phyloP scores from a whole-genome alignment of 768 basidiomycete species.

The Serendipita sp. region DNA sequence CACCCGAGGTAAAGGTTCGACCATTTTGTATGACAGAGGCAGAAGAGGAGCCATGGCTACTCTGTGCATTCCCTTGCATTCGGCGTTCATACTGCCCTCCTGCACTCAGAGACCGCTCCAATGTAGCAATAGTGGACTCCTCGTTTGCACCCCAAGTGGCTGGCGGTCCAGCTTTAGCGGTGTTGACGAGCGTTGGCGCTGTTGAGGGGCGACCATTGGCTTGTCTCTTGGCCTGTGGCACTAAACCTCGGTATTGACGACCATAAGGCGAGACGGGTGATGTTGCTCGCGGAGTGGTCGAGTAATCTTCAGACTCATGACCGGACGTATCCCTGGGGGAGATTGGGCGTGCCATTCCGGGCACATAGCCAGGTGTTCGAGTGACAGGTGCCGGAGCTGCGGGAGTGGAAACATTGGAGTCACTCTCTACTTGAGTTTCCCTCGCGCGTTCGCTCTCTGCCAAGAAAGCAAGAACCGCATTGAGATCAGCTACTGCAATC shows the following conservation, averaged over 20 bases:
- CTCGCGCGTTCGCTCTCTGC: conserved; percentile 45
- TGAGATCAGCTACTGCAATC: background rate
- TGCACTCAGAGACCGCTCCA: background rate
- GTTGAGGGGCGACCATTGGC: background rate
- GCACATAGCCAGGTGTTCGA: conserved; percentile 67
- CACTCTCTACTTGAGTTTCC: conserved; percentile 53
- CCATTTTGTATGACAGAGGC: background rate
- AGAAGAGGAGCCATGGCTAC: background rate
- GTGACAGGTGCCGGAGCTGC: conserved; percentile 40
- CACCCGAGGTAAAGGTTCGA: background rate
- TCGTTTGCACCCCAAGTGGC: background rate
- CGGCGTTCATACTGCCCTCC: background rate
- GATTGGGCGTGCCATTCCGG: conserved; percentile 84
- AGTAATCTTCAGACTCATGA: conserved; percentile 45
- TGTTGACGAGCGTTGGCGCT: background rate
- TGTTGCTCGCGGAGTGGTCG: conserved; percentile 61
- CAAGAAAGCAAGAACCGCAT: conserved; percentile 14
- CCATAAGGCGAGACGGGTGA: conserved; percentile 34
- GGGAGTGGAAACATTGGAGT: conserved; percentile 30
- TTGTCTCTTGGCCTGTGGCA: background rate
- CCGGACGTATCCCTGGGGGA: conserved; percentile 50
- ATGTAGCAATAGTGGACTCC: background rate
- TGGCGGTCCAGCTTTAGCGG: background rate
- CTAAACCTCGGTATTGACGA: background rate
- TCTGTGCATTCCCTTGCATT: background rate